Base-by-base conservation (phyloP, 352 stramenopile genomes). In the Pythium pectinolyticum region DNA sequence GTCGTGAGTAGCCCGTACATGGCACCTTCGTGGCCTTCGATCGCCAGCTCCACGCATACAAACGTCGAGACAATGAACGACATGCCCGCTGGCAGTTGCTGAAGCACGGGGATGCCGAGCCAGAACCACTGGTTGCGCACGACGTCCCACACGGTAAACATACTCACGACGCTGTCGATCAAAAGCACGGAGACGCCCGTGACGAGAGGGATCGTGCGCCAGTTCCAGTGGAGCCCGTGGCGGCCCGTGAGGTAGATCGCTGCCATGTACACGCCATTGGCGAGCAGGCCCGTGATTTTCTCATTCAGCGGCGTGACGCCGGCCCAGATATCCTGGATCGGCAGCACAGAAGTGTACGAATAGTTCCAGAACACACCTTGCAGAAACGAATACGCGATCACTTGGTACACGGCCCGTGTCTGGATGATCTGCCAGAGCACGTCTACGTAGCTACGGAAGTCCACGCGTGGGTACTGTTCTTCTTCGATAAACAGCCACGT, bases 1-100 rank as follows among this genome's bases (percentile, higher is more conserved):
- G 67, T 67, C 32, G 53, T 61, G 10, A 74, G 24, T 11, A 78
- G 61, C 10, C 70, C 70, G 40, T 75, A 78, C 54, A 73, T 53
- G 3, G 70, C 54, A 14, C 56, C 70, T 55, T 78, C 70, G 37
- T 72, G 60, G 58, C 67, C 67, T 3, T 56, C 54, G 53, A 65
- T 56, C 2, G 50, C 41, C 9, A 78, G 25, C 45, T 78, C 70
- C 11, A 78, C 56, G 2, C 48, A 63, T 3, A 53, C 45, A 34
- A 67, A 74, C 39, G 61, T 67, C 20, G 52, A 54, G 14, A 72
- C 63, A 28, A 70, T 59, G 55, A 65, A 69, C 39, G 40, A 28
- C n/a, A 74, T 47, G 40, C 47, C 63, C 20, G 34, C 46, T 12
- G 70, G 66, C 0, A 78, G 31, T 20, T 68, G 43, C 30, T 67